A percentile compares a stretch with the other conserved stretches of the same genome.
Evolutionary conservation across 2,329 filamentous ascomycete species (phyloP).

Genomic region (Ophiostoma sp.): DNA sequence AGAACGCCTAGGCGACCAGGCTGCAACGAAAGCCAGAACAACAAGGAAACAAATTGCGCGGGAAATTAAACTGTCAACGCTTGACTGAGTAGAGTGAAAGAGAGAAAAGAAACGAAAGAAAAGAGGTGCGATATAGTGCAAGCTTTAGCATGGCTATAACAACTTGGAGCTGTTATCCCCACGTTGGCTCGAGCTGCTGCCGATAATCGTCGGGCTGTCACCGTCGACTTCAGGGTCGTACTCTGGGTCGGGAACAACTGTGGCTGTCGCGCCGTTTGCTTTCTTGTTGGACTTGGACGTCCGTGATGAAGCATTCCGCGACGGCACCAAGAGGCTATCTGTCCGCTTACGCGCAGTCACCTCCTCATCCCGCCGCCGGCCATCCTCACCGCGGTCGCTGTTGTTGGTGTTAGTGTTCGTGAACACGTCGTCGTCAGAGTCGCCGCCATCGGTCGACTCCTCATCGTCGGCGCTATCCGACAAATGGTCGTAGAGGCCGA

Average conservation of each 20-base stretch:
- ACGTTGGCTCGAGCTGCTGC: conserved; percentile 41
- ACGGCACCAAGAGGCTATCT: conserved; percentile 3
- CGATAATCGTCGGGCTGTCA: conserved; percentile 42
- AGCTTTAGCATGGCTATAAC: conserved; percentile 30
- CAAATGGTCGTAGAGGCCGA: conserved; percentile 28
- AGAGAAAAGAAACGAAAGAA: neutral
- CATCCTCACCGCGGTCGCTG: neutral
- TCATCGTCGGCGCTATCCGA: conserved; percentile 25
- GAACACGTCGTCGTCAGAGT: conserved; percentile 21
- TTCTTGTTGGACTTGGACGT: conserved; percentile 17
- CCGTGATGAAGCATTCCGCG: conserved; percentile 24
- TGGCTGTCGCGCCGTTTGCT: neutral
- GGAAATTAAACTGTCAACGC: neutral
- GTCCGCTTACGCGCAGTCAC: conserved; percentile 21
- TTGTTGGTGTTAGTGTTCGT: conserved; percentile 1
- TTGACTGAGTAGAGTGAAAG: neutral
- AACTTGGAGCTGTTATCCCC: conserved; percentile 37
- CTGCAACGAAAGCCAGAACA: neutral
- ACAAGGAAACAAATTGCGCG: neutral
- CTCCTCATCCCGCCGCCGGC: conserved; percentile 21
- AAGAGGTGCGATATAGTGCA: neutral
- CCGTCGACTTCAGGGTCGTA: conserved; percentile 50
- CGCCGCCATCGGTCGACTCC: conserved; percentile 17
- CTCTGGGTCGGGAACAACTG: conserved; percentile 33
- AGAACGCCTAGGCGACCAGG: neutral